Evolutionary conservation across 2,329 filamentous ascomycete species (phyloP).

Genomic region (Fusarium annulatum): DNA sequence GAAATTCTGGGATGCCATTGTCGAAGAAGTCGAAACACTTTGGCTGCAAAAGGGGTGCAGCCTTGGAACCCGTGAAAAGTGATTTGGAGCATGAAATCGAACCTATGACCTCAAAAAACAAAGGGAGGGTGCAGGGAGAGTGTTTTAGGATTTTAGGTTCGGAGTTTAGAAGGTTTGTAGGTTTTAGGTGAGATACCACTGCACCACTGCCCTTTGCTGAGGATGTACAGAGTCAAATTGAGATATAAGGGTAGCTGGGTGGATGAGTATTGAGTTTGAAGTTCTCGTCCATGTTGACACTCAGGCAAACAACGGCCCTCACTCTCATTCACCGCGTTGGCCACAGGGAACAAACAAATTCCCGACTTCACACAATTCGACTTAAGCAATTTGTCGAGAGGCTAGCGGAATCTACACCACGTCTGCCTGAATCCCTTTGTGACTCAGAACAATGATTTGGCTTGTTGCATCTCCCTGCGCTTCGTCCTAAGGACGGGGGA

Average conservation of each 20-base stretch:
- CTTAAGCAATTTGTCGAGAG: background rate
- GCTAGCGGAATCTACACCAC: background rate
- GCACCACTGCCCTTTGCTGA: background rate
- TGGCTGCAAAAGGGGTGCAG: background rate
- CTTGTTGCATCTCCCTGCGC: background rate
- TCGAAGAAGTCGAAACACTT: no score
- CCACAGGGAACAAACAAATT: no score
- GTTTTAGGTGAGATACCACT: background rate
- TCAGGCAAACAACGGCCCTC: background rate
- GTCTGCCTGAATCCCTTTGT: background rate
- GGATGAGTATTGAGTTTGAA: background rate
- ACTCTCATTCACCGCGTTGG: background rate
- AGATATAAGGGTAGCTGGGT: background rate
- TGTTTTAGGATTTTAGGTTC: constrained; percentile 1
- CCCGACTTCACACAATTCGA: no score
- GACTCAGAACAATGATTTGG: no score
- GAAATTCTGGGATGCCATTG: background rate
- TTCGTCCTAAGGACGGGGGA: background rate
- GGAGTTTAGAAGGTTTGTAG: background rate
- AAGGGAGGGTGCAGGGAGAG: background rate
- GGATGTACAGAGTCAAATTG: background rate
- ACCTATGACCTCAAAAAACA: background rate
- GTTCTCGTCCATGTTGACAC: background rate
- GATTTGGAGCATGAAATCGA: background rate
- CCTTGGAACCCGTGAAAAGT: rapidly evolving